Evolutionary conservation across 371 early-diverging fungal genomes (phyloP).

Genomic region (Mortierella sp.): DNA sequence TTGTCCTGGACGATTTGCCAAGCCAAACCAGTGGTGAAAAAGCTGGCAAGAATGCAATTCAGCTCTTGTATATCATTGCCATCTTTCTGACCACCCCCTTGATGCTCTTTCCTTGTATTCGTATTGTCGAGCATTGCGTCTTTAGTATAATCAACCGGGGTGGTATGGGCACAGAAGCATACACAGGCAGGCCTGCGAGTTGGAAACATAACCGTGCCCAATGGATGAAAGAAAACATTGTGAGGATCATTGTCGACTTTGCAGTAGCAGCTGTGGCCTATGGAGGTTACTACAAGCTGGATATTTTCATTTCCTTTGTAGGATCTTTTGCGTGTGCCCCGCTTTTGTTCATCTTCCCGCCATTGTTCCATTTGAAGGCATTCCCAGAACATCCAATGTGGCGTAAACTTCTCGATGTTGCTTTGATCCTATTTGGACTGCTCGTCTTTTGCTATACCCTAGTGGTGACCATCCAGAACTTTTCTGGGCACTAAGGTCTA

Average conservation of each 20-base stretch:
- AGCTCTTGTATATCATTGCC: constrained; percentile 84
- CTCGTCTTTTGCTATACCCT: constrained; percentile 81
- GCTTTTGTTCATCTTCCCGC: constrained; percentile 74
- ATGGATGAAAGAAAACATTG: constrained; percentile 84
- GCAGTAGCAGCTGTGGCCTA: constrained; percentile 73
- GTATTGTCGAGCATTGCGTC: constrained; percentile 79
- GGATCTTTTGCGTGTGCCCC: constrained; percentile 86
- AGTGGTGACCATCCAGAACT: constrained; percentile 61
- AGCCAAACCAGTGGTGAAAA: constrained; percentile 59
- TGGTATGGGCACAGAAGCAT: constrained; percentile 35
- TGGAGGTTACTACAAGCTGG: constrained; percentile 79
- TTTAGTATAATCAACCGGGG: constrained; percentile 13
- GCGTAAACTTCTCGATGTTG: constrained; percentile 60
- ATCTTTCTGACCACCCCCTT: constrained; percentile 86
- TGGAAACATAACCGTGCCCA: constrained; percentile 62
- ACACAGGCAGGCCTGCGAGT: too few relatives aligned
- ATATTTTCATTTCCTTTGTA: constrained; percentile 87
- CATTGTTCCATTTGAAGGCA: constrained; percentile 70
- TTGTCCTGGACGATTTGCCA: constrained; percentile 83
- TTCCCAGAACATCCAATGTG: constrained; percentile 52
- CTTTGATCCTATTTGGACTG: constrained; percentile 70
- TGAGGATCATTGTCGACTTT: constrained; percentile 69
- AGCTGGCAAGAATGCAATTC: constrained; percentile 61
- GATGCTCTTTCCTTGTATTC: constrained; percentile 83
- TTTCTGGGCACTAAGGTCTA: constrained; percentile 33